phyloP scores from a whole-genome alignment of 495 filamentous ascomycete genomes.

The Neurospora terricola region DNA sequence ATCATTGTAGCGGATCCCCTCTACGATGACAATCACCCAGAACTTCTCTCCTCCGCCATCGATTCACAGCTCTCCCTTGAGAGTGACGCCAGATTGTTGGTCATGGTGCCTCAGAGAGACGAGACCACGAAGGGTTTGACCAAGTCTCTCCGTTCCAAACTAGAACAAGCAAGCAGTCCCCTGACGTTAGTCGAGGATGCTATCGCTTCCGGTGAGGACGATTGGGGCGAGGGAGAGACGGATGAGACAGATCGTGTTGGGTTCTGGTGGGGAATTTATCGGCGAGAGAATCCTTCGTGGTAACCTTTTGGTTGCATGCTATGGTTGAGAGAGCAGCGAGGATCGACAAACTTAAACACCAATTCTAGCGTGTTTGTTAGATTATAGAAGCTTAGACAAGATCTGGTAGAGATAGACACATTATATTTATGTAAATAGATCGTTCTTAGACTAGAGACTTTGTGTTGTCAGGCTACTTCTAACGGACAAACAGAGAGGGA shows the following conservation, averaged over 20 bases:
- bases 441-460: not conserved
- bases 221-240: conserved; percentile 34
- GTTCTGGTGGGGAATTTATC: conserved; percentile 40
- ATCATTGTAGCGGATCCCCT: conserved; percentile 35
- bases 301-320: not conserved
- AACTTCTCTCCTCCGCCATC: conserved; percentile 32
- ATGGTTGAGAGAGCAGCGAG: not conserved
- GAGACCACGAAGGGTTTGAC: conserved; percentile 26
- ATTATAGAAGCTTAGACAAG: not conserved
- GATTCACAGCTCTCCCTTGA: conserved; percentile 25
- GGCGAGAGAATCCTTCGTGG: conserved; percentile 4
- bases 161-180: conserved; percentile 14
- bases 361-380: not conserved
- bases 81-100: conserved; percentile 25
- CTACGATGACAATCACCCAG: conserved; percentile 39
- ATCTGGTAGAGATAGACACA: not conserved
- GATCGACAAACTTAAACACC: not conserved
- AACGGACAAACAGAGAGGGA: not conserved
- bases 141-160: conserved; percentile 13
- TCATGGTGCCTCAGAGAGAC: conserved; percentile 39
- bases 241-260: conserved; percentile 24
- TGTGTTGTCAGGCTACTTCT: not conserved
- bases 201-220: conserved; percentile 31
- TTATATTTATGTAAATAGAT: not conserved
- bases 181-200: conserved; percentile 25